Conservation (phyloP, 2,329 filamentous ascomycete genomes). For the Pseudogymnoascus sp. region DNA sequence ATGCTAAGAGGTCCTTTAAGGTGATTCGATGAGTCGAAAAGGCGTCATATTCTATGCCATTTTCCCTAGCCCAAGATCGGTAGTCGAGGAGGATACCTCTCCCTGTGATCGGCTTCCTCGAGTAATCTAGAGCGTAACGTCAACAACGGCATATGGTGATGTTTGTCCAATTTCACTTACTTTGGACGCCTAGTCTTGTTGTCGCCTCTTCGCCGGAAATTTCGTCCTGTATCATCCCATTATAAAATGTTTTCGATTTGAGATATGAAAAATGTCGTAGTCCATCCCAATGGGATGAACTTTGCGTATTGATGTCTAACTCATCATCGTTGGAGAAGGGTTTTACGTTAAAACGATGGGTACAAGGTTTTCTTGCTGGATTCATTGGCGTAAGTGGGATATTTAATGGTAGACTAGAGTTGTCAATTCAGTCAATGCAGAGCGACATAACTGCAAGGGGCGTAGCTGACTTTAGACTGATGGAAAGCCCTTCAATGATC, state of each 20-base stretch:
- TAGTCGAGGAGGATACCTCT: conserved; percentile 47
- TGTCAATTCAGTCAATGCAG: too few relatives aligned
- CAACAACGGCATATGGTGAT: conserved; percentile 16
- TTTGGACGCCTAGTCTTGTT: conserved; percentile 17
- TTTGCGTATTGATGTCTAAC: conserved; percentile 34
- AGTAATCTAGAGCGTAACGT: conserved; percentile 24
- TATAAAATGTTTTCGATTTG: conserved; percentile 38
- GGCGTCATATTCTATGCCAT: conserved; percentile 30
- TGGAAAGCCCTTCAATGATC: not conserved
- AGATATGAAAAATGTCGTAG: conserved; percentile 40
- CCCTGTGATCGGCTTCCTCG: conserved; percentile 39
- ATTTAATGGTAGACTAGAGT: too few relatives aligned
- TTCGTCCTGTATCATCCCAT: conserved; percentile 36
- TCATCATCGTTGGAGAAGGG: too few relatives aligned
- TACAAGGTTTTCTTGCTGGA: too few relatives aligned
- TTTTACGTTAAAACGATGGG: too few relatives aligned
- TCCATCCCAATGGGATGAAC: conserved; percentile 40
- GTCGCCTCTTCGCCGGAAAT: conserved; percentile 39
- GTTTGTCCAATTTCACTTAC: not conserved
- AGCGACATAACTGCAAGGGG: too few relatives aligned
- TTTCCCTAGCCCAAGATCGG: conserved; percentile 32
- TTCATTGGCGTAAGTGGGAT: too few relatives aligned
- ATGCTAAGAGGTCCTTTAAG: conserved; percentile 34
- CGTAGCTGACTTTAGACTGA: too few relatives aligned
- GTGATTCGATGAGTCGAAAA: conserved; percentile 31